Percentiles rank a stretch among this genome's conserved stretches.
Conservation (phyloP, 23 red algal genomes). For the Gracilaria gracilis region DNA sequence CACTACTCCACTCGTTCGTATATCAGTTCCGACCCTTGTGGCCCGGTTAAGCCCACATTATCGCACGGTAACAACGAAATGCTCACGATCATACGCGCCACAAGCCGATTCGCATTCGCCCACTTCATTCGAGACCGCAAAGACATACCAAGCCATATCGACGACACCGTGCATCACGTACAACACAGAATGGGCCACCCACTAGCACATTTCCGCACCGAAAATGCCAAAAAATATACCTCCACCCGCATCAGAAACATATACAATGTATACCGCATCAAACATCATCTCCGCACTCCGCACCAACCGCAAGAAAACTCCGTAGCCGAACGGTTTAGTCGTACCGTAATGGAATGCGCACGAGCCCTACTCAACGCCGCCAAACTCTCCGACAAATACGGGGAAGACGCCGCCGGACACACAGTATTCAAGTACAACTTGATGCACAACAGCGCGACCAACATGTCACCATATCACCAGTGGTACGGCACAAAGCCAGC, state of each 20-base stretch:
- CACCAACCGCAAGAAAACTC: slow-evolving; percentile 29
- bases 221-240: slow-evolving; percentile 27
- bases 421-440: slow-evolving; percentile 25
- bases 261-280: background rate
- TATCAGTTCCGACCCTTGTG: too few relatives aligned
- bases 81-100: background rate
- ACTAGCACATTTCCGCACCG: background rate
- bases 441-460: background rate
- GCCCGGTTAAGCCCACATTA: too few relatives aligned
- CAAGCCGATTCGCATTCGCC: slow-evolving; percentile 8
- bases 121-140: slow-evolving; percentile 32
- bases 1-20: too few relatives aligned
- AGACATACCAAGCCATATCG: slow-evolving; percentile 1
- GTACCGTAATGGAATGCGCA: background rate
- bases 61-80: slow-evolving; percentile 16
- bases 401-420: too few relatives aligned
- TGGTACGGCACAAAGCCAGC: background rate
- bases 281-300: background rate
- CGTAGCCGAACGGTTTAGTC: slow-evolving; percentile 9
- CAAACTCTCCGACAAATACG: background rate
- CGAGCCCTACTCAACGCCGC: background rate
- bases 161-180: background rate
- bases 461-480: background rate
- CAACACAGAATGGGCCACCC: background rate
- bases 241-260: background rate